Base-by-base conservation (phyloP, 2,329 filamentous ascomycete species). In the Ophiostoma perfectum region DNA sequence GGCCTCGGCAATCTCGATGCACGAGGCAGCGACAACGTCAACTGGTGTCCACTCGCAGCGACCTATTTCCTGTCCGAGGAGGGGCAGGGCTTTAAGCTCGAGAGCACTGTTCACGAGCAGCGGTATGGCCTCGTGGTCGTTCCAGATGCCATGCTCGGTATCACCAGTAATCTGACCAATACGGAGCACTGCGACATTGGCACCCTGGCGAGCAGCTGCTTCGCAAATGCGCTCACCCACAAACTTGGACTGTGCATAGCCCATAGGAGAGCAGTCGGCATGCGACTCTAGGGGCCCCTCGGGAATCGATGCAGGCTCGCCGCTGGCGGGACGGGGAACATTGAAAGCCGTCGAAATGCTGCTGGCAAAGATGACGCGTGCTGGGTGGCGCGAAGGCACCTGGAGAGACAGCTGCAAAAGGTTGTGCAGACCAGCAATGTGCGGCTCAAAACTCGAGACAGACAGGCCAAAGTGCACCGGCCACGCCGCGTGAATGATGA, bases 91-190 rank as follows among this genome's bases (percentile, higher is more conserved):
- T 1, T 80, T 79, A 0, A 81, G 77, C 0, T 81, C 79, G 0
- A 74, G 74, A 0, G 81, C 81, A 3, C 77, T 80, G 42, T 80
- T 80, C 0, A 87, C 75, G 72, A 86, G 80, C 63, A 86, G 72
- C 0, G 84, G 81, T 16, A 85, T 82, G 0, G 82, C 83, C 70
- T 85, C 84, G 0, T 76, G 79, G 6, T 74, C 74, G 71, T 84
- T 85, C 84, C 83, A 86, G 4, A 82, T 73, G 0, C 83, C 84
- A 18, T 76, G 70, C 0, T 75, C 67, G 0, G 78, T 81, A 70
- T 85, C 82, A 0, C 80, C 82, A 8, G 81, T 79, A 7, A 86
- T 79, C 72, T 85, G 83, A 0, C 83, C 84, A 0, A 84, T 77
- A 3, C 84, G 78, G 5, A 83, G 71, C 7, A 82, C 76, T 4